Evolutionary conservation across 2,329 filamentous ascomycete species (phyloP).

Genomic region (Sclerotinia spermophila): DNA sequence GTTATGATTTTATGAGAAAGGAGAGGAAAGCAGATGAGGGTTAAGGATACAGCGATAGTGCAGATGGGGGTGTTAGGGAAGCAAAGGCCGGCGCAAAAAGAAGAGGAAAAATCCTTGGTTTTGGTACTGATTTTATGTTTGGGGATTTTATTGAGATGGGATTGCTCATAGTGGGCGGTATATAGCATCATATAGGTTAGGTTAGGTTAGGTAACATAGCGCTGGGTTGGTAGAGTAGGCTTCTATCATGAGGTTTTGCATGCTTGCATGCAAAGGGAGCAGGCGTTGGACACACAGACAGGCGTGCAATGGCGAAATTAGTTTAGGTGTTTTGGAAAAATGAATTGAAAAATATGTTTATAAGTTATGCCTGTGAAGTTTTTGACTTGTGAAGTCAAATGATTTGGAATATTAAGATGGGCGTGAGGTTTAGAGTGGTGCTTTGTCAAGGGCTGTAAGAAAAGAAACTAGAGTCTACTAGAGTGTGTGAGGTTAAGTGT

Average conservation of each 20-base stretch:
- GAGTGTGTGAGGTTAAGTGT: not conserved
- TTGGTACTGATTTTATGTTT: not conserved
- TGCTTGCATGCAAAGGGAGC: not conserved
- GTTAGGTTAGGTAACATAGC: constrained; percentile 1
- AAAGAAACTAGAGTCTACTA: too few species aligned
- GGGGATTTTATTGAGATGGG: not conserved
- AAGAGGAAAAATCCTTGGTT: not conserved
- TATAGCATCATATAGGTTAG: not conserved
- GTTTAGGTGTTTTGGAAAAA: not conserved
- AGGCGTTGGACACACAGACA: not conserved
- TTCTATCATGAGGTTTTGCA: not conserved
- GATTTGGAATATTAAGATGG: too few species aligned
- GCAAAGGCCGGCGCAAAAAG: not conserved
- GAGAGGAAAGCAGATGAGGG: not conserved
- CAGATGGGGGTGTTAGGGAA: not conserved
- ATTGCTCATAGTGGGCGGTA: not conserved
- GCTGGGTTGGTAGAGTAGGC: not conserved
- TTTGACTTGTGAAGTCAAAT: too few species aligned
- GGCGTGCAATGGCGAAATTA: not conserved
- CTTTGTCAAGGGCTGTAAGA: too few species aligned
- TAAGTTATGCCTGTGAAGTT: not conserved
- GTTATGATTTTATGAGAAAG: not conserved
- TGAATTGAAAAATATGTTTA: not conserved
- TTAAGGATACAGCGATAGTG: not conserved
- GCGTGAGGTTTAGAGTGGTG: not conserved